Percentiles rank a stretch among this genome's conserved stretches.
These are phyloP conservation scores for Ettlia oleoabundans DNA, from an alignment of 139 green algal genomes.

Conservation along the genomic window DNA sequence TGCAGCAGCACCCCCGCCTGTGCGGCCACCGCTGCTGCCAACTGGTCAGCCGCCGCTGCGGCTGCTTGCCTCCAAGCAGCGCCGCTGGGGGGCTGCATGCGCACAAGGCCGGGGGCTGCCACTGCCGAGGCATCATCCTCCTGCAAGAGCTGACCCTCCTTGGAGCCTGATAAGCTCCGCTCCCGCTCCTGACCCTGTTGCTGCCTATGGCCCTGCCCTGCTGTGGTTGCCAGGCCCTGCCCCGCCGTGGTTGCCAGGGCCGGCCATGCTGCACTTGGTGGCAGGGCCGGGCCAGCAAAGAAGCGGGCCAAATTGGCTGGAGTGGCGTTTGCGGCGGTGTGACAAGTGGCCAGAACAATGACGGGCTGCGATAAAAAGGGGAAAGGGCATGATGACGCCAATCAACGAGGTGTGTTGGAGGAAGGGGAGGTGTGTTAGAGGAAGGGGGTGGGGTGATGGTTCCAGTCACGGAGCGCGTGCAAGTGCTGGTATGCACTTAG, in stretches of 20 bases:
- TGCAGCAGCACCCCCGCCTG: conserved; percentile 9
- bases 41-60: background rate
- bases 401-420: too few relatives aligned
- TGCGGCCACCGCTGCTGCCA: background rate
- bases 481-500: too few relatives aligned
- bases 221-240: background rate
- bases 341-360: conserved; percentile 37
- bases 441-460: too few relatives aligned
- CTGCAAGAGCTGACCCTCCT: too few relatives aligned
- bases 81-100: background rate
- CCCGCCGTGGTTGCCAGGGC: too few relatives aligned
- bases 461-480: too few relatives aligned
- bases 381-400: background rate
- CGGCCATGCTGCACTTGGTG: background rate
- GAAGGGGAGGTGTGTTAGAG: too few relatives aligned
- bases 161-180: too few relatives aligned
- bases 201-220: background rate
- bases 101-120: conserved; percentile 2
- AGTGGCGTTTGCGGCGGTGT: background rate
- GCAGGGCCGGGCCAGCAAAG: conserved; percentile 8
- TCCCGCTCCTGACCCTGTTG: background rate
- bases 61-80: background rate
- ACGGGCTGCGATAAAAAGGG: background rate
- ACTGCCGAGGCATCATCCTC: background rate
- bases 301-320: conserved; percentile 11